A percentile compares a stretch with the other conserved stretches of the same genome.
phyloP scores from a whole-genome alignment of 225 moss, liverwort and hornwort genomes.

The Pseudisothecium myosuroides region DNA sequence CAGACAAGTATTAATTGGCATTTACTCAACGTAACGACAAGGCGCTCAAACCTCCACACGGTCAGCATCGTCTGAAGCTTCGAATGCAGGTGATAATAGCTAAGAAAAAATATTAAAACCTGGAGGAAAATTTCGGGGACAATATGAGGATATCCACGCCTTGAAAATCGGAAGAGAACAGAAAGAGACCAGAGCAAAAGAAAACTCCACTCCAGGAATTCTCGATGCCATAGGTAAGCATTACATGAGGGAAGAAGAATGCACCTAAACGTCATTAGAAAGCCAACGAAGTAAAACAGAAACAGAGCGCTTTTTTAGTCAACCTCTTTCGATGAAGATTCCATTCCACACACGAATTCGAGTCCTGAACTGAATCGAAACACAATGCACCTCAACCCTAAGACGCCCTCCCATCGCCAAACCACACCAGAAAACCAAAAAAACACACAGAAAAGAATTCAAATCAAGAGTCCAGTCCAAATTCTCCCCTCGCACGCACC shows the following conservation, averaged over 20 bases:
- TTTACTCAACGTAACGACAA: background rate
- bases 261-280: background rate
- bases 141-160: background rate
- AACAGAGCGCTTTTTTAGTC: background rate
- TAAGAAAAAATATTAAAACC: background rate
- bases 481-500: background rate
- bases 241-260: background rate
- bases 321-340: background rate
- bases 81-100: background rate
- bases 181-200: background rate
- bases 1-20: background rate
- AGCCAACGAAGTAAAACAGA: background rate
- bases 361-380: background rate
- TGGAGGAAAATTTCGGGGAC: background rate
- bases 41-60: slow-evolving; percentile 1
- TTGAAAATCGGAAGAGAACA: background rate
- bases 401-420: background rate
- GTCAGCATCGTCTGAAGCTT: background rate
- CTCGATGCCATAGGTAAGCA: background rate
- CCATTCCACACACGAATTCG: background rate
- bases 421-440: background rate
- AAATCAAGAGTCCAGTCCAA: background rate
- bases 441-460: background rate
- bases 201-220: background rate
- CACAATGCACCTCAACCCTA: slow-evolving; percentile 33